phyloP scores from a whole-genome alignment of 306 rosid species.

The Rosa rugosa region DNA sequence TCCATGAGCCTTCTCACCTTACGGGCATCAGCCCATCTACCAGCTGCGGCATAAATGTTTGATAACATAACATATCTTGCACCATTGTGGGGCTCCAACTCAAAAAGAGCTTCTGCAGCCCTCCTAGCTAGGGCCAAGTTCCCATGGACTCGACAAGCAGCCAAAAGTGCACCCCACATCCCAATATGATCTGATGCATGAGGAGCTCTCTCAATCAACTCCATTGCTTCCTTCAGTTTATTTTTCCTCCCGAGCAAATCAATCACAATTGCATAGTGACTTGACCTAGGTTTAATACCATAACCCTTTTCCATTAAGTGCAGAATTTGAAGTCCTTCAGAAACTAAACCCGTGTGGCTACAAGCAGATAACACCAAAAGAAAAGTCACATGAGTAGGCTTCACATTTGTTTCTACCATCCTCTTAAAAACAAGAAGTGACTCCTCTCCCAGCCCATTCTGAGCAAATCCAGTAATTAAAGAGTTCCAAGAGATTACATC shows the following conservation, averaged over 20 bases:
- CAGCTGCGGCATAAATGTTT: conserved; percentile 58
- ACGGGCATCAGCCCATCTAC: conserved; percentile 50
- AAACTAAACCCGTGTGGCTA: conserved; percentile 52
- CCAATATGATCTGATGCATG: conserved; percentile 40
- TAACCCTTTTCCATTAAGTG: conserved; percentile 47
- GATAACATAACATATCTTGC: conserved; percentile 67
- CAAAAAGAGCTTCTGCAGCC: conserved; percentile 59
- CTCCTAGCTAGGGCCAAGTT: conserved; percentile 48
- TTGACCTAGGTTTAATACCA: conserved; percentile 40
- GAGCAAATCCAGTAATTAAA: conserved; percentile 53
- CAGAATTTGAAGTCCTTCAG: conserved; percentile 46
- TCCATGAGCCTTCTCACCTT: conserved; percentile 48
- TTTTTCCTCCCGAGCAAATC: conserved; percentile 68
- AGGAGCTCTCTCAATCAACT: conserved; percentile 43
- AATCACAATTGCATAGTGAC: conserved; percentile 58
- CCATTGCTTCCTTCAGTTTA: conserved; percentile 46
- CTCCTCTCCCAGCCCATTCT: conserved; percentile 51
- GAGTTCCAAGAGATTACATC: conserved; percentile 58
- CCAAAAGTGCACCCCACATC: conserved; percentile 65
- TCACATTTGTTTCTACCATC: conserved; percentile 51
- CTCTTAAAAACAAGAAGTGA: conserved; percentile 42
- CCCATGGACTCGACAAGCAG: conserved; percentile 54
- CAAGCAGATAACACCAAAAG: conserved; percentile 59
- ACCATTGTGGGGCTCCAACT: conserved; percentile 53
- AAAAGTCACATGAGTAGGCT: conserved; percentile 63